Evolutionary conservation across 352 stramenopile species (phyloP).

Genomic region (Phytophthora brassicae): DNA sequence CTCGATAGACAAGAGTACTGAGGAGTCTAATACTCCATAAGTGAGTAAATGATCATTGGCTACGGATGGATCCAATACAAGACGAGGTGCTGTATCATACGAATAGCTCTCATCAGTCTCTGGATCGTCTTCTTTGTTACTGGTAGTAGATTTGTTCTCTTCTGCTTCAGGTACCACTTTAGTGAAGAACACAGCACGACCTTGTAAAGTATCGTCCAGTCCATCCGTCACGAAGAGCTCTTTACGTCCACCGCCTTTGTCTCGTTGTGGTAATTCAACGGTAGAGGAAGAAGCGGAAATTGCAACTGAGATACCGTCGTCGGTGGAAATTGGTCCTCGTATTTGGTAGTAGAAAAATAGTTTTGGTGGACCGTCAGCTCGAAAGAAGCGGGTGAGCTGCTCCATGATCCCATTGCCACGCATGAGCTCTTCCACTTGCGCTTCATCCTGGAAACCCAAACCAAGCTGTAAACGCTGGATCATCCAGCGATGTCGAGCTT

Average conservation of each 20-base stretch:
- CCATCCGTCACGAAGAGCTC: slow-evolving; percentile 88
- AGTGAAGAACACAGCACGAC: slow-evolving; percentile 75
- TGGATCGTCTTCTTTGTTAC: slow-evolving; percentile 14
- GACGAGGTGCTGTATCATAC: slow-evolving; percentile 18
- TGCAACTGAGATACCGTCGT: not conserved
- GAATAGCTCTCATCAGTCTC: slow-evolving; percentile 23
- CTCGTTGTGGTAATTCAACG: slow-evolving; percentile 8
- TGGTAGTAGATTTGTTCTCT: slow-evolving; percentile 6
- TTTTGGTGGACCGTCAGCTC: slow-evolving; percentile 58
- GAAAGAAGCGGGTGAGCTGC: slow-evolving; percentile 71
- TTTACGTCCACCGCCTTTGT: slow-evolving; percentile 20
- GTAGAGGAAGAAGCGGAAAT: slow-evolving; percentile 10
- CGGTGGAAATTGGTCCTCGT: slow-evolving; percentile 15
- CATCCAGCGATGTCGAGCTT: slow-evolving; percentile 83
- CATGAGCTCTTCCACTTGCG: slow-evolving; percentile 78
- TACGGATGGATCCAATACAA: slow-evolving; percentile 52
- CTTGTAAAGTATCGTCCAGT: slow-evolving; percentile 62
- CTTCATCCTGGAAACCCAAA: slow-evolving; percentile 74
- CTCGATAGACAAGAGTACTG: slow-evolving; percentile 70
- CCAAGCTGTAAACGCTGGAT: slow-evolving; percentile 79
- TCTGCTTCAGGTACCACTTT: slow-evolving; percentile 45
- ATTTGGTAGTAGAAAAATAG: slow-evolving; percentile 84
- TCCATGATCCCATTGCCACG: slow-evolving; percentile 84
- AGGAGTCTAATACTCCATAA: slow-evolving; percentile 73
- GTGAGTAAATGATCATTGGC: slow-evolving; percentile 73